phyloP scores from a whole-genome alignment of 345 rosid species.

The Capsella bursapastoris region DNA sequence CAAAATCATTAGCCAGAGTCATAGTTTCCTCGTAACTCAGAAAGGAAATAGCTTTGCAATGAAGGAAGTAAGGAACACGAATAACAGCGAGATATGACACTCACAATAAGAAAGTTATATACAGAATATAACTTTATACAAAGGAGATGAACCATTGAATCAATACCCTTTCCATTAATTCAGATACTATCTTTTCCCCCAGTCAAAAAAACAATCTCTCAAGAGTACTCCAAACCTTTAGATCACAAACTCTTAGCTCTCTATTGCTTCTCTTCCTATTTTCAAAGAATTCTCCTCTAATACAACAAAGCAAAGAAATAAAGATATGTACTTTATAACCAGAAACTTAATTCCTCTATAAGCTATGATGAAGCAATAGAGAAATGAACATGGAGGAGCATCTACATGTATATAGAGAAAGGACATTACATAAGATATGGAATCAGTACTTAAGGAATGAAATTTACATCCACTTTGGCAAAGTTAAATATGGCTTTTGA shows the following conservation, averaged over 20 bases:
- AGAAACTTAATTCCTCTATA: not conserved
- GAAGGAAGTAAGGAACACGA: slow-evolving; percentile 1
- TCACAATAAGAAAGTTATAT: slow-evolving; percentile 4
- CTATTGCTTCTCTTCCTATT: not conserved
- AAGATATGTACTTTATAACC: too few relatives aligned
- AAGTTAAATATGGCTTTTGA: slow-evolving; percentile 36
- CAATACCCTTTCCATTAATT: not conserved
- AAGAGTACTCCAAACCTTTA: slow-evolving; percentile 28
- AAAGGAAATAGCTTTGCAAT: slow-evolving; percentile 20
- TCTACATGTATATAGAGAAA: slow-evolving; percentile 35
- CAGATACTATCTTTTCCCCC: slow-evolving; percentile 13
- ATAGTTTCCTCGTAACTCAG: slow-evolving; percentile 9
- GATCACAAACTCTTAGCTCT: slow-evolving; percentile 21
- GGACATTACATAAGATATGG: slow-evolving; percentile 44
- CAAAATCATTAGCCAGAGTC: slow-evolving; percentile 41
- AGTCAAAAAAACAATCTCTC: slow-evolving; percentile 17
- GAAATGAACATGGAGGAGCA: slow-evolving; percentile 23
- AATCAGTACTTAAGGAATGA: slow-evolving; percentile 41
- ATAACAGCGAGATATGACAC: slow-evolving; percentile 11
- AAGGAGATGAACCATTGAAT: slow-evolving; percentile 38
- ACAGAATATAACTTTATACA: slow-evolving; percentile 32
- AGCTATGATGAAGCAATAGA: not conserved
- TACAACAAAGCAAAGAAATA: too few relatives aligned
- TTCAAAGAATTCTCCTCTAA: too few relatives aligned
- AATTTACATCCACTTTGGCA: slow-evolving; percentile 27